Evolutionary conservation across 139 green algal species (phyloP).

Genomic region (Edaphochlamys debaryana): DNA sequence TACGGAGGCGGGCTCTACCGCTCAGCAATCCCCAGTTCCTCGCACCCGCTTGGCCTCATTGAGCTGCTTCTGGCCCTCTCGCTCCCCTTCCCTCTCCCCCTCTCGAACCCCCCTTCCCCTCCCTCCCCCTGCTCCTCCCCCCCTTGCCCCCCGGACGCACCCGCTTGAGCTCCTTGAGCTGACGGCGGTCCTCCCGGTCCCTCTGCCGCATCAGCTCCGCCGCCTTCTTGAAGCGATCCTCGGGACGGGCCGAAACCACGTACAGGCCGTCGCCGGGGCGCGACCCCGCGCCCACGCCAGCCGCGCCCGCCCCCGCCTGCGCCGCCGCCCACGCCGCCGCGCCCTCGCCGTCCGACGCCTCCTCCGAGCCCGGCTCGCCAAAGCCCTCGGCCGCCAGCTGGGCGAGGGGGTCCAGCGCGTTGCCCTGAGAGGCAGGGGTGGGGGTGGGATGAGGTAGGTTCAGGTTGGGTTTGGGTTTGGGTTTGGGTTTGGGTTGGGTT

Average conservation of each 20-base stretch:
- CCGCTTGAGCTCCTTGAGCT: slow-evolving; percentile 45
- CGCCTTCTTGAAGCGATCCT: slow-evolving; percentile 68
- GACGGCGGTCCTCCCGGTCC: slow-evolving; percentile 56
- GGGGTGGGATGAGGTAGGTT: neutral
- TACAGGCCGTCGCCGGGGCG: slow-evolving; percentile 61
- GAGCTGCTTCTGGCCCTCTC: too few species aligned
- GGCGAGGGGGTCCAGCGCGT: slow-evolving; percentile 18
- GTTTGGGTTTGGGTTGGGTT: neutral
- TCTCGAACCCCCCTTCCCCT: too few species aligned
- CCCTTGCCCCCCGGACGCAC: too few species aligned
- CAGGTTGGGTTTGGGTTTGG: neutral
- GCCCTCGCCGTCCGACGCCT: neutral
- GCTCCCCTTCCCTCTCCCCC: too few species aligned
- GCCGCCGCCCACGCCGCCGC: slow-evolving; percentile 5
- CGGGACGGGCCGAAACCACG: slow-evolving; percentile 59
- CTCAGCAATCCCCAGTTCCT: too few species aligned
- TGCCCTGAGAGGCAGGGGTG: neutral
- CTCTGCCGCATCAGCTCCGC: slow-evolving; percentile 57
- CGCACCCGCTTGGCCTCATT: too few species aligned
- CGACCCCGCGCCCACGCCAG: neutral
- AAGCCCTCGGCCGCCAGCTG: slow-evolving; percentile 54
- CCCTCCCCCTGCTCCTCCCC: too few species aligned
- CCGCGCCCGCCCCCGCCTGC: neutral
- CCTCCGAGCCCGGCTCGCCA: neutral
- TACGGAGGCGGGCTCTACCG: too few species aligned